phyloP scores from a whole-genome alignment of 192 early-diverging fungal species.

The Backusella psychrophila region DNA sequence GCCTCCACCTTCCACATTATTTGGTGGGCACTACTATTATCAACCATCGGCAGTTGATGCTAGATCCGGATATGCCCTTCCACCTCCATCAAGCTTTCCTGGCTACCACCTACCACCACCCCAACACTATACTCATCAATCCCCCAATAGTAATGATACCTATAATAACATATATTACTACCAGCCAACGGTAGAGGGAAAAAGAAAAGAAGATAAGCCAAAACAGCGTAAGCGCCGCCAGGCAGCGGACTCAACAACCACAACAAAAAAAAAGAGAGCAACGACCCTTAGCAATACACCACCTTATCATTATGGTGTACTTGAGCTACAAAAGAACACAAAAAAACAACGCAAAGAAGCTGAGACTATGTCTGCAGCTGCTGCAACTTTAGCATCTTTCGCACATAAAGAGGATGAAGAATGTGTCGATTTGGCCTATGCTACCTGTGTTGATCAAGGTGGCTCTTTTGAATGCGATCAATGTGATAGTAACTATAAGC shows the following conservation, averaged over 20 bases:
- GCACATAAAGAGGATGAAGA: constrained; percentile 5
- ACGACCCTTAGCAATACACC: background rate
- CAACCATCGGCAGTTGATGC: background rate
- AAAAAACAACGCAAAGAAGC: constrained; percentile 18
- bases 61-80: constrained; percentile 16
- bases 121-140: background rate
- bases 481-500: background rate
- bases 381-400: constrained; percentile 25
- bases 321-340: constrained; percentile 13
- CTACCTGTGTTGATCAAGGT: constrained; percentile 1
- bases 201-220: constrained; percentile 2
- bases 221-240: constrained; percentile 16
- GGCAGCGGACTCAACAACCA: background rate
- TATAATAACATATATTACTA: constrained; percentile 1
- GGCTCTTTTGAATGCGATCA: background rate
- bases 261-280: background rate
- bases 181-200: background rate
- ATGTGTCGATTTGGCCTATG: background rate
- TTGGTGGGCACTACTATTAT: constrained; percentile 4
- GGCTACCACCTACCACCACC: constrained; percentile 16
- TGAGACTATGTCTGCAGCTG: constrained; percentile 22
- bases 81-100: constrained; percentile 18
- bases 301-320: constrained; percentile 18
- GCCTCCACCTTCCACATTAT: constrained; percentile 9
- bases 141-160: background rate